phyloP scores from a whole-genome alignment of 2,329 filamentous ascomycete genomes.

The Colletotrichum plurivorum region DNA sequence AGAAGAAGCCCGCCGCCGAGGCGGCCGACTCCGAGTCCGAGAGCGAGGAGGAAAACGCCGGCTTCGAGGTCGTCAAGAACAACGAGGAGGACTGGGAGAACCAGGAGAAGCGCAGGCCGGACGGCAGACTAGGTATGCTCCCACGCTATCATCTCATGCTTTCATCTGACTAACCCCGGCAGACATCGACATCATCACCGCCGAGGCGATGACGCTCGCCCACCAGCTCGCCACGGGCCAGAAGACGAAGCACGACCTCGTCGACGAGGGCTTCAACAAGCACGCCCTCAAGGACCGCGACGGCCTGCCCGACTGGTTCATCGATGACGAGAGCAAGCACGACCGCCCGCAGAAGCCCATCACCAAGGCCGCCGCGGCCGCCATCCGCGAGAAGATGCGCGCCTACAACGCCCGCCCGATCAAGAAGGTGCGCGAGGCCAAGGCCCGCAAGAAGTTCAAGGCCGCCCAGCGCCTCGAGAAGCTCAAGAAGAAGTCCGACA shows the following conservation, averaged over 20 bases:
- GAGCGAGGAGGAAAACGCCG: slow-evolving; percentile 58
- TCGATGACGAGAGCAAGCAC: slow-evolving; percentile 91
- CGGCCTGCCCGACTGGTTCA: slow-evolving; percentile 96
- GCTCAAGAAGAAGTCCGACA: slow-evolving; percentile 95
- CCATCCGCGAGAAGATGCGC: slow-evolving; percentile 94
- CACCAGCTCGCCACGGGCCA: slow-evolving; percentile 91
- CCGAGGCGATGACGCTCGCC: slow-evolving; percentile 97
- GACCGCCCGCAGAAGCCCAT: slow-evolving; percentile 91
- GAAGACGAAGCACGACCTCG: slow-evolving; percentile 82
- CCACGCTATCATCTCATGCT: not conserved
- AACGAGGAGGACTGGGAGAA: slow-evolving; percentile 76
- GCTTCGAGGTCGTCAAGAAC: slow-evolving; percentile 75
- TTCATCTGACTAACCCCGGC: slow-evolving; percentile 44
- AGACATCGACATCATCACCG: slow-evolving; percentile 99
- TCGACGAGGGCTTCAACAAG: slow-evolving; percentile 96
- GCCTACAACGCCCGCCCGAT: slow-evolving; percentile 96
- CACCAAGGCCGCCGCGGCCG: slow-evolving; percentile 87
- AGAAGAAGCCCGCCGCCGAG: slow-evolving; percentile 54
- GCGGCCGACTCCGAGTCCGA: slow-evolving; percentile 47
- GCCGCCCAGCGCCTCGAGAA: slow-evolving; percentile 92
- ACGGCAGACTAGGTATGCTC: slow-evolving; percentile 72
- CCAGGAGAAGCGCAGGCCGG: slow-evolving; percentile 72
- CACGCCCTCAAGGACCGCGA: slow-evolving; percentile 91
- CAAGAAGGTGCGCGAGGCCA: slow-evolving; percentile 98
- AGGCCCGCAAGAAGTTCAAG: slow-evolving; percentile 97